Conservation (phyloP, 176 grass and related monocot species). For the Bonia amplexicaulis region DNA sequence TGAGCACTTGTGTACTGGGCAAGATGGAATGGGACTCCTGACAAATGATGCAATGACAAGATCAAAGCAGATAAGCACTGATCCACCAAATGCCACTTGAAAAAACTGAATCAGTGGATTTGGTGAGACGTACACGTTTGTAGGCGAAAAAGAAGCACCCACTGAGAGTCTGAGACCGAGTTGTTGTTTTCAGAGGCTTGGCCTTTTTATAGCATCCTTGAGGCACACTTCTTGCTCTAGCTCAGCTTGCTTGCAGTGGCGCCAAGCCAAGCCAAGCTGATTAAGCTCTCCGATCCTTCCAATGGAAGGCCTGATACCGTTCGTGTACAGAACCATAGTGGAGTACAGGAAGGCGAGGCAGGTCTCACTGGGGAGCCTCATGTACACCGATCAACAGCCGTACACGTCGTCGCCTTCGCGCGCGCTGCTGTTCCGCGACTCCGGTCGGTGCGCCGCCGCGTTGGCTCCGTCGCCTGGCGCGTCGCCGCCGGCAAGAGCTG, state of each 20-base stretch:
- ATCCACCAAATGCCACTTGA: conserved; percentile 22
- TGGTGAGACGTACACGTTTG: conserved; percentile 38
- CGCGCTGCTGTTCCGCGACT: neutral
- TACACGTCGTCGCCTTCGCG: neutral
- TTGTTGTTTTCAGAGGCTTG: neutral
- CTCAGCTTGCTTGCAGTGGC: neutral
- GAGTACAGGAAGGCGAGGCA: conserved; percentile 32
- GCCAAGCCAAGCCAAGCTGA: neutral
- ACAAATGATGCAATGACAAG: conserved; percentile 12
- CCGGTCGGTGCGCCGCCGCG: neutral
- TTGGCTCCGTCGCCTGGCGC: neutral
- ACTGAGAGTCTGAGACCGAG: neutral
- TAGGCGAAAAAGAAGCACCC: conserved; percentile 20
- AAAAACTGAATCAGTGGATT: conserved; percentile 28
- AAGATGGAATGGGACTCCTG: neutral
- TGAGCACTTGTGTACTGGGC: neutral
- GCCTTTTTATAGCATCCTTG: conserved; percentile 34
- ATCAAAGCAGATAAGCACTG: conserved; percentile 16
- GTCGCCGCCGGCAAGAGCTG: neutral
- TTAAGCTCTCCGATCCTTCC: neutral
- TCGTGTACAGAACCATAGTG: conserved; percentile 37
- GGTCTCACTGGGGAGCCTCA: neutral
- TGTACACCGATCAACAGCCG: neutral
- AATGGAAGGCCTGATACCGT: conserved; percentile 49
- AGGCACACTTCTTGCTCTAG: conserved; percentile 8